Base-by-base conservation (phyloP, 345 rosid species). In the Eucalyptus camaldulensis region DNA sequence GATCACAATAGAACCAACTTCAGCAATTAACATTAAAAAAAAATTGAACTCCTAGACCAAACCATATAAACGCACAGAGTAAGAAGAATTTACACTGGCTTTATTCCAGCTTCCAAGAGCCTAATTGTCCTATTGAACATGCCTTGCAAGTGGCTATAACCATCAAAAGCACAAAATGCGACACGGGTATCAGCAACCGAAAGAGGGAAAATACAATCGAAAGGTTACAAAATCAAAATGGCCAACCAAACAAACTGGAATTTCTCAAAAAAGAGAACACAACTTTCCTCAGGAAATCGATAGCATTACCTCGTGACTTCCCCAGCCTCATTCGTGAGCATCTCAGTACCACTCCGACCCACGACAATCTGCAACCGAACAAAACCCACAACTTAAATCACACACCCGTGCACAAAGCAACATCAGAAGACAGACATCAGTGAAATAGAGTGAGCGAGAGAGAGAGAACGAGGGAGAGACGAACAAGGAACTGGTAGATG, bases 241-340 rank as follows among this genome's bases (percentile, higher is more conserved):
- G 53, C 60, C 89, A 80, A 76, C 86, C 85, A 13, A 6, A 2
- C 4, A 43, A 49, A 14, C n/a, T 3, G 16, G 37, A 88, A 56
- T 37, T 33, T 16, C 22, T 15, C 51, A 80, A 88, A 24, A 15
- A 53, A 65, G 29, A 29, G 51, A 24, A 15, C 21, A 53, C 16
- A 31, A 17, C 13, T 24, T 40, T 10, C 37, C 27, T 13, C 22
- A 76, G 2, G 13, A 31, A 50, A 13, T 45, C 19, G 89, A 51
- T 27, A 58, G 49, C 25, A 45, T 56, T 33, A 97, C 99, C 98
- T 96, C 85, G 99, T 98, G 90, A 98, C 97, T 93, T 98, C 99
- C 54, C 99, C 99, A 56, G 99, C 99, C 92, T 96, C 99, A 86
- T 98, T 98, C 7, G 98, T 95, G 58, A 97, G 95, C 97, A 95